Percentiles rank a stretch among this genome's conserved stretches.
These are phyloP conservation scores for Syzygium malaccense DNA, from an alignment of 441 rosid genomes.

Conservation along the genomic window DNA sequence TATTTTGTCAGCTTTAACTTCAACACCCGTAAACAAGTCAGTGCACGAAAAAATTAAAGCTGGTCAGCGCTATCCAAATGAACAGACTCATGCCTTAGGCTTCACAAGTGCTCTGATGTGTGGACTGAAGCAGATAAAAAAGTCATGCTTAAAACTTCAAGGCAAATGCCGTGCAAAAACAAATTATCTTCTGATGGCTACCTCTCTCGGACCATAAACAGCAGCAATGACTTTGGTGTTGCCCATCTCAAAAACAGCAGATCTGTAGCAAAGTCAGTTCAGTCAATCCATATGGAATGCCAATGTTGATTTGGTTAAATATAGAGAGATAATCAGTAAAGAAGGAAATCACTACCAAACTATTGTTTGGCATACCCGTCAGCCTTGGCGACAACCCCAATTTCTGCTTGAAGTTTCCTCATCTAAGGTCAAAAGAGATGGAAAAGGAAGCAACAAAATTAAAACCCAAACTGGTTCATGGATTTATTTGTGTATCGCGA, in stretches of 20 bases:
- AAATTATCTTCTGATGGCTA: neutral
- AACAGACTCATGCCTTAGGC: neutral
- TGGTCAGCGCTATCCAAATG: neutral
- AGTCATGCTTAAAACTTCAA: neutral
- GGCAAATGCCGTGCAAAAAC: neutral
- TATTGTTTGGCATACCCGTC: constrained; percentile 46
- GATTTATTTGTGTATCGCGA: neutral
- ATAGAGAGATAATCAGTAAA: neutral
- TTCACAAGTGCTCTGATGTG: neutral
- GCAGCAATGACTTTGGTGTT: constrained; percentile 95
- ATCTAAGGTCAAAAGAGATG: constrained; percentile 28
- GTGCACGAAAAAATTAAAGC: neutral
- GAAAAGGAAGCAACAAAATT: neutral
- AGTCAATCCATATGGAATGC: neutral
- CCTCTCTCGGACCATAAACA: constrained; percentile 96
- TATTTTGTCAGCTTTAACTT: neutral
- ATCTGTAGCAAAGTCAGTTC: constrained; percentile 22
- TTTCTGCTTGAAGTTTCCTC: constrained; percentile 85
- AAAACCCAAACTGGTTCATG: neutral
- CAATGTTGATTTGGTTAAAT: neutral
- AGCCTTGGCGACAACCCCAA: constrained; percentile 69
- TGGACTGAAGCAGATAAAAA: neutral
- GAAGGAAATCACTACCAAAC: neutral
- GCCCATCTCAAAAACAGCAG: constrained; percentile 90
- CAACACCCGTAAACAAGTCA: neutral